Evolutionary conservation across 2,329 filamentous ascomycete genomes (phyloP).

Genomic region (Diaporthe nobilis): DNA sequence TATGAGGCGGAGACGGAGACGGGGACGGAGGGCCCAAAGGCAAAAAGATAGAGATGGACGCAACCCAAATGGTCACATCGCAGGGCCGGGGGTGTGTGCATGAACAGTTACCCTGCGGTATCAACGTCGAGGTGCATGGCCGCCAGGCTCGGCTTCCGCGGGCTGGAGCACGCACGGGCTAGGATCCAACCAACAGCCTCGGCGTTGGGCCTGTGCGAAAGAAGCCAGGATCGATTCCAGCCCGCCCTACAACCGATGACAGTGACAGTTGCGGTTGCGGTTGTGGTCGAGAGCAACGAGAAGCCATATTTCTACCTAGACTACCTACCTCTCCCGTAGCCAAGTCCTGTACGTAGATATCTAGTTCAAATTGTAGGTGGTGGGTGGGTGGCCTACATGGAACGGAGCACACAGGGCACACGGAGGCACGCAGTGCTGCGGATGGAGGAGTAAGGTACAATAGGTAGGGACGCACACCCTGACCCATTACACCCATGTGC

Average conservation of each 20-base stretch:
- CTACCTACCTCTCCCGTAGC: not conserved
- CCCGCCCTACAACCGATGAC: not conserved
- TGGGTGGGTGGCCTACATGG: too few relatives aligned
- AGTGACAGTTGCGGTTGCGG: not conserved
- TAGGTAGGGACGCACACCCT: not conserved
- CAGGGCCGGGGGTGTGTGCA: not conserved
- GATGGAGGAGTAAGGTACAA: too few relatives aligned
- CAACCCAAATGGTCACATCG: not conserved
- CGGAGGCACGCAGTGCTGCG: too few relatives aligned
- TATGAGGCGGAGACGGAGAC: too few relatives aligned
- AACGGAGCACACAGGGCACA: not conserved
- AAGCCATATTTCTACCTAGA: not conserved
- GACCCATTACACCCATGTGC: not conserved
- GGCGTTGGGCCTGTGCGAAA: not conserved
- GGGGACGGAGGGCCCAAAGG: too few relatives aligned
- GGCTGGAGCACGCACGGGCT: not conserved
- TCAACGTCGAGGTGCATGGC: not conserved
- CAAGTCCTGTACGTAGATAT: too few relatives aligned
- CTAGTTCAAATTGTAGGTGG: too few relatives aligned
- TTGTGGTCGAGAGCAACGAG: not conserved
- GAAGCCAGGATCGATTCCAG: not conserved
- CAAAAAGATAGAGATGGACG: not conserved
- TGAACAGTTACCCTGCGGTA: too few relatives aligned
- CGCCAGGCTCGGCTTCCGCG: constrained; percentile 11
- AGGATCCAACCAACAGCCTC: not conserved